Evolutionary conservation across 129 eudicot genomes (phyloP).

Genomic region (Saussurea involucrata): DNA sequence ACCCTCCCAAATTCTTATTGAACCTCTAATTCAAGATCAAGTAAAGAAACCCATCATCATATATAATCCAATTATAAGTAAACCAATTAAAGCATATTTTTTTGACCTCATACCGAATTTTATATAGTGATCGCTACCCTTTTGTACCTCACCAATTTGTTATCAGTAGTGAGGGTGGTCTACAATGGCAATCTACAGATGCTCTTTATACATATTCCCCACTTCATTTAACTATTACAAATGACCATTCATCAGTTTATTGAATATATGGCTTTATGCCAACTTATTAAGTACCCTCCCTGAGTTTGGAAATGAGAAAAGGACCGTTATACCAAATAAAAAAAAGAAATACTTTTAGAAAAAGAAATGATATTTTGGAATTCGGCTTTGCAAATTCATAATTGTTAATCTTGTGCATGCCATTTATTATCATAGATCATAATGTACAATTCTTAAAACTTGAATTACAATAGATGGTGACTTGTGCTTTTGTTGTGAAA

Average conservation of each 20-base stretch:
- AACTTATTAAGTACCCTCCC: neutral
- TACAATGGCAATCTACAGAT: constrained; percentile 18
- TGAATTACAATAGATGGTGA: too few relatives aligned
- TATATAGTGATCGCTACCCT: neutral
- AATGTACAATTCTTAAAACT: too few relatives aligned
- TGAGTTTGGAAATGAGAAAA: too few relatives aligned
- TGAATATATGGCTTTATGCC: constrained; percentile 15
- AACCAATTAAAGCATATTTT: neutral
- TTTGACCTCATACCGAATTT: neutral
- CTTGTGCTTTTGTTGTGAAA: too few relatives aligned
- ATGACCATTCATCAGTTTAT: constrained; percentile 1
- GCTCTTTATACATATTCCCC: constrained; percentile 18
- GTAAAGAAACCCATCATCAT: neutral
- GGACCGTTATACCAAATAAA: too few relatives aligned
- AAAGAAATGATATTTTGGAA: too few relatives aligned
- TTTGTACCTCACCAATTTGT: neutral
- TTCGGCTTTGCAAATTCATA: too few relatives aligned
- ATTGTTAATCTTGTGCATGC: too few relatives aligned
- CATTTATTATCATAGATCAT: too few relatives aligned
- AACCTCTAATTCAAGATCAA: neutral
- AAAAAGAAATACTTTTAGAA: too few relatives aligned
- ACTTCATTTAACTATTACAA: constrained; percentile 22
- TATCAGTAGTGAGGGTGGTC: constrained; percentile 6
- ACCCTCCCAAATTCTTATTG: neutral
- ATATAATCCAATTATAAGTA: neutral